Evolutionary conservation across 306 rosid genomes (phyloP).

Genomic region (Arachis stenosperma): DNA sequence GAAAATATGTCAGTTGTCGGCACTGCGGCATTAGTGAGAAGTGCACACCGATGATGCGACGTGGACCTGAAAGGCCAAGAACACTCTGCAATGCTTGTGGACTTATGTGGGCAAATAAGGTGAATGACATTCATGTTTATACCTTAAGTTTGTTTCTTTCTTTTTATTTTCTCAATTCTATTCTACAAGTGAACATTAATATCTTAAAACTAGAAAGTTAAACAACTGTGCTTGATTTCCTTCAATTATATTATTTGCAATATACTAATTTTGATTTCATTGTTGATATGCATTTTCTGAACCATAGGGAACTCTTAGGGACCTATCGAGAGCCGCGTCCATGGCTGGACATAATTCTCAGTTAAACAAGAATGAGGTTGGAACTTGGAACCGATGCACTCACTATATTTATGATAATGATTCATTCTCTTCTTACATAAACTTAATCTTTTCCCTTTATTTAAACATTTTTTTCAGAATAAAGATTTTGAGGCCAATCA

Average conservation of each 20-base stretch:
- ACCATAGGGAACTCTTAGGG: constrained; percentile 71
- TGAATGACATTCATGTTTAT: constrained; percentile 36
- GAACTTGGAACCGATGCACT: background rate
- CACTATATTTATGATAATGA: background rate
- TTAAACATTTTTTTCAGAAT: constrained; percentile 44
- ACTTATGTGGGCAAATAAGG: constrained; percentile 93
- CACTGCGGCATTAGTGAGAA: constrained; percentile 80
- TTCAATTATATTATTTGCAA: constrained; percentile 1
- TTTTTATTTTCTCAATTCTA: constrained; percentile 23
- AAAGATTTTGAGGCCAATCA: constrained; percentile 46
- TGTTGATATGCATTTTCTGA: constrained; percentile 20
- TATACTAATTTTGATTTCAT: background rate
- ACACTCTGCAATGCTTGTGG: constrained; percentile 89
- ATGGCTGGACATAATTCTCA: constrained; percentile 53
- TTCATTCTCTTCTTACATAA: background rate
- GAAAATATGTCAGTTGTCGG: constrained; percentile 54
- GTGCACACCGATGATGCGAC: constrained; percentile 82
- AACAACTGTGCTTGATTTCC: constrained; percentile 18
- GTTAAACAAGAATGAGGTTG: constrained; percentile 54
- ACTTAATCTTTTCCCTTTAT: constrained; percentile 22
- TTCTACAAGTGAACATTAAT: background rate
- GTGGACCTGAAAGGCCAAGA: constrained; percentile 87
- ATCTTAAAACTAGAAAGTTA: constrained; percentile 28
- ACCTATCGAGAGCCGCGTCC: constrained; percentile 58
- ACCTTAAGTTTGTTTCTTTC: background rate